phyloP scores from a whole-genome alignment of 768 basidiomycete genomes.

The Lyophyllum decastes region DNA sequence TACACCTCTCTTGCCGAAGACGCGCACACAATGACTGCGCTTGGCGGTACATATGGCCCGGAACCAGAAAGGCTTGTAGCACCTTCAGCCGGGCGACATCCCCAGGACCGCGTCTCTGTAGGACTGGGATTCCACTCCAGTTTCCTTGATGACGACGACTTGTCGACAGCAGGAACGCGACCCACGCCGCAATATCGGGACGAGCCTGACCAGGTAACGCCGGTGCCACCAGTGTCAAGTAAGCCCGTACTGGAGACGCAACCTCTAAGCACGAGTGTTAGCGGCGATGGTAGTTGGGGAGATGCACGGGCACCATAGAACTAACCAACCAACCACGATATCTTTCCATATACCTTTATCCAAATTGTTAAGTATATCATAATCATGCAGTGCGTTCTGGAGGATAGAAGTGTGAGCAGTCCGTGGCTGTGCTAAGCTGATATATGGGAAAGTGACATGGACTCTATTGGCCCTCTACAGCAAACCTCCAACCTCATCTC shows the following conservation, averaged over 20 bases:
- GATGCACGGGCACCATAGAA: constrained; percentile 3
- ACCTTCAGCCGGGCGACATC: constrained; percentile 37
- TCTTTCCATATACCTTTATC: background rate
- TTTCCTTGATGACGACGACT: constrained; percentile 81
- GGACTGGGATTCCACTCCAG: constrained; percentile 71
- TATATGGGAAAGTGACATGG: background rate
- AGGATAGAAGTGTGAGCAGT: background rate
- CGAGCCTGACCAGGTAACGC: constrained; percentile 40
- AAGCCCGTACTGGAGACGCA: background rate
- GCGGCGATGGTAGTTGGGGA: background rate
- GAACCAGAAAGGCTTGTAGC: constrained; percentile 16
- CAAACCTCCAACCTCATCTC: background rate
- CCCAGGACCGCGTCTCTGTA: constrained; percentile 32
- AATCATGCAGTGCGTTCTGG: background rate
- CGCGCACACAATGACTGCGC: constrained; percentile 71
- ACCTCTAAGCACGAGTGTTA: background rate
- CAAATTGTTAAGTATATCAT: background rate
- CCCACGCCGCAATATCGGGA: constrained; percentile 47
- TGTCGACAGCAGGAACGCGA: constrained; percentile 32
- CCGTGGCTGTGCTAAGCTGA: background rate
- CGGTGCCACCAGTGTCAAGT: constrained; percentile 5
- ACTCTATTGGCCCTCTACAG: background rate
- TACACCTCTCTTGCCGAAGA: constrained; percentile 68
- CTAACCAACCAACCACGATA: background rate
- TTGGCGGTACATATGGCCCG: constrained; percentile 38